Evolutionary conservation across 169 alveolate genomes (phyloP).

Genomic region (Eimeria tenella): DNA sequence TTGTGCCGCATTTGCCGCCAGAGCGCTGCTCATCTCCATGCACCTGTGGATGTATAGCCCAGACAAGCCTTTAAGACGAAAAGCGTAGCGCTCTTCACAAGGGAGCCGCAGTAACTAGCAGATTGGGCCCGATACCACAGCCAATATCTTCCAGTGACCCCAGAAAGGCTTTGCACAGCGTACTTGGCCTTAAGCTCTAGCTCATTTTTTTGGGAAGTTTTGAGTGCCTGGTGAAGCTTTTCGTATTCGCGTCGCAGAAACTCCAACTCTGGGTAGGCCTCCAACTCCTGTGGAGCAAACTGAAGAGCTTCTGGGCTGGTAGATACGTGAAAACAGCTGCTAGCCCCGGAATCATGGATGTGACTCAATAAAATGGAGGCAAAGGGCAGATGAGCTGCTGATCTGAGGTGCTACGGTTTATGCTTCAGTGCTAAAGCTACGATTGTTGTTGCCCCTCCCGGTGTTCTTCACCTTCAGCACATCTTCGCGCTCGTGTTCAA

Average conservation of each 20-base stretch:
- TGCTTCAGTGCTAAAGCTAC: background rate
- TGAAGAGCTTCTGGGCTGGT: background rate
- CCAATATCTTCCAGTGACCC: background rate
- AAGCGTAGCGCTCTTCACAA: background rate
- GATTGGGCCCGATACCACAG: background rate
- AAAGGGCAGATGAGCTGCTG: background rate
- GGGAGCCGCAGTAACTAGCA: too few relatives aligned
- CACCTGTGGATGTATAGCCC: slow-evolving; percentile 25
- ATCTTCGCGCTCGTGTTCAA: slow-evolving; percentile 59
- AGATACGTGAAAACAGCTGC: background rate
- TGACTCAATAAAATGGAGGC: too few relatives aligned
- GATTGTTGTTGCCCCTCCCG: background rate
- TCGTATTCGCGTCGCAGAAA: slow-evolving; percentile 90
- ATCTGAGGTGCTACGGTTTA: background rate
- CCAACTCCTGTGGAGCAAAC: slow-evolving; percentile 87
- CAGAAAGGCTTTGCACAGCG: background rate
- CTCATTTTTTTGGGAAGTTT: slow-evolving; percentile 89
- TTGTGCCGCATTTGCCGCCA: slow-evolving; percentile 44
- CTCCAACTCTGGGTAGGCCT: slow-evolving; percentile 88
- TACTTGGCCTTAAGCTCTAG: slow-evolving; percentile 85
- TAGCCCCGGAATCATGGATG: background rate
- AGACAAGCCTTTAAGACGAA: background rate
- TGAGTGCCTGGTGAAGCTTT: slow-evolving; percentile 89
- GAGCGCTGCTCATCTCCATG: slow-evolving; percentile 67
- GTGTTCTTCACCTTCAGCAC: slow-evolving; percentile 37